Percentiles rank a stretch among this genome's conserved stretches.
phyloP scores from a whole-genome alignment of 352 stramenopile genomes.

The Phytophthora aleatoria region DNA sequence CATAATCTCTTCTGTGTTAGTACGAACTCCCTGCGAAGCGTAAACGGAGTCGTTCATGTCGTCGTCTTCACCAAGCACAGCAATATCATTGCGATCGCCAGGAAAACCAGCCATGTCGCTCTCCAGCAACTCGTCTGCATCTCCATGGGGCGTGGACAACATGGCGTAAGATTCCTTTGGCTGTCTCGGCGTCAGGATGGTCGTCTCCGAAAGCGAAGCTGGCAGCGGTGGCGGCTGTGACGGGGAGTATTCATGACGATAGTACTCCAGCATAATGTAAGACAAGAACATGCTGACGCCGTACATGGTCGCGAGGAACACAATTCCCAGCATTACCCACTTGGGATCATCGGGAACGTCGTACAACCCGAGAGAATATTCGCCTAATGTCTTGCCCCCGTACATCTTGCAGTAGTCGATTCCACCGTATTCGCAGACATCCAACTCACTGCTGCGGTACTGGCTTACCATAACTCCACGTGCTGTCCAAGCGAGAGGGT shows the following conservation, averaged over 20 bases:
- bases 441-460: slow-evolving; percentile 39
- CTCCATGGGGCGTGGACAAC: slow-evolving; percentile 33
- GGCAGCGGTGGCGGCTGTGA: slow-evolving; percentile 7
- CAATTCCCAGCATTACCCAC: slow-evolving; percentile 44
- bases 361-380: slow-evolving; percentile 44
- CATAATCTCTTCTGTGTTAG: slow-evolving; percentile 25
- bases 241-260: slow-evolving; percentile 27
- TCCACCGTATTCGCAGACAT: slow-evolving; percentile 40
- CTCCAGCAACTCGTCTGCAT: slow-evolving; percentile 33
- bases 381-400: slow-evolving; percentile 35
- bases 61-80: slow-evolving; percentile 11
- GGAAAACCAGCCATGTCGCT: slow-evolving; percentile 30
- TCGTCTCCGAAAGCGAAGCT: slow-evolving; percentile 15
- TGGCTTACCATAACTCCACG: slow-evolving; percentile 52
- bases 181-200: slow-evolving; percentile 20
- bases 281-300: slow-evolving; percentile 38
- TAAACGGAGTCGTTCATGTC: slow-evolving; percentile 24
- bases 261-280: slow-evolving; percentile 46
- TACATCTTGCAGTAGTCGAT: slow-evolving; percentile 51
- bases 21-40: slow-evolving; percentile 26
- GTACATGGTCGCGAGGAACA: slow-evolving; percentile 37
- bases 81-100: slow-evolving; percentile 12
- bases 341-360: slow-evolving; percentile 43
- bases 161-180: slow-evolving; percentile 43
- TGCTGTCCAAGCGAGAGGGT: slow-evolving; percentile 54